phyloP scores from a whole-genome alignment of 768 basidiomycete genomes.

The Saitozyma podzolica region DNA sequence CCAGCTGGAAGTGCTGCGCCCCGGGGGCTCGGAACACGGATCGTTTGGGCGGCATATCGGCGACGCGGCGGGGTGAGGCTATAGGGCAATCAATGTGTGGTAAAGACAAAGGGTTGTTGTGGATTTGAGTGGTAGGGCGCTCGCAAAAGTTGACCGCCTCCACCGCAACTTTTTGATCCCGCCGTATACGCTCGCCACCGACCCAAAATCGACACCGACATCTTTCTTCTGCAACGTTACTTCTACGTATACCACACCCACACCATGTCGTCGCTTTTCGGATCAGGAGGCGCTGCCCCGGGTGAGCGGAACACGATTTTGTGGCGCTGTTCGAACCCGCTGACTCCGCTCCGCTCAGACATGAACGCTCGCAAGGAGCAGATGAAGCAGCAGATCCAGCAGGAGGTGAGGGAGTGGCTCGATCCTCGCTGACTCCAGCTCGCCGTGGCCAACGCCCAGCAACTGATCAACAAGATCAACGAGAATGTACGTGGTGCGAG shows the following conservation, averaged over 20 bases:
- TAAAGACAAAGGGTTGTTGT: no score
- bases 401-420: constrained; percentile 31
- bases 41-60: constrained; percentile 41
- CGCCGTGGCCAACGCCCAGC: constrained; percentile 51
- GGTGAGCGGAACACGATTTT: no score
- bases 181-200: background rate
- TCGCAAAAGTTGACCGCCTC: no score
- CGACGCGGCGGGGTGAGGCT: background rate
- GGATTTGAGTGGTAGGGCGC: no score
- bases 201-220: no score
- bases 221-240: no score
- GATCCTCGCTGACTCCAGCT: constrained; percentile 19
- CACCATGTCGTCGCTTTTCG: no score
- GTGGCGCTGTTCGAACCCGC: no score
- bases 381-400: constrained; percentile 51
- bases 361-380: constrained; percentile 51
- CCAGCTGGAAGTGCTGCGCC: constrained; percentile 91
- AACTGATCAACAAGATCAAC: constrained; percentile 53
- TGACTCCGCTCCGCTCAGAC: constrained; percentile 14
- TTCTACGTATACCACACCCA: no score
- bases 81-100: no score
- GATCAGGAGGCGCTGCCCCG: no score
- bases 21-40: constrained; percentile 89
- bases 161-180: background rate
- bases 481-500: constrained; percentile 44